Percentiles rank a stretch among this genome's conserved stretches.
phyloP scores from a whole-genome alignment of 352 stramenopile species.

The Thalassiosira mediterranea region DNA sequence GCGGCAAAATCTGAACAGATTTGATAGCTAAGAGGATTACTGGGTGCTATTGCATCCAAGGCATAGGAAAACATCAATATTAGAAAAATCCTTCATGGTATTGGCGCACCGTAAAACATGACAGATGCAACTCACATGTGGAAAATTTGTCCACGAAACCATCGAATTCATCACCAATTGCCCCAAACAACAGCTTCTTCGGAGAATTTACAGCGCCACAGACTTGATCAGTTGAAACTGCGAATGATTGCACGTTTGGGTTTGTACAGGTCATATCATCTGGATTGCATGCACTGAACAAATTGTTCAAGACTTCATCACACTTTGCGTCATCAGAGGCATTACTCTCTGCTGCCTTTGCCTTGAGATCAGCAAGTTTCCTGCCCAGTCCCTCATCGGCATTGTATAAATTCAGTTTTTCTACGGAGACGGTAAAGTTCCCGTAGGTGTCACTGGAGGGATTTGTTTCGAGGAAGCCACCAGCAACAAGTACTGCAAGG shows the following conservation, averaged over 20 bases:
- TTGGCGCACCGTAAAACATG: not conserved
- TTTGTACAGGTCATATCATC: not conserved
- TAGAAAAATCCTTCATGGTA: not conserved
- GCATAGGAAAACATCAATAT: not conserved
- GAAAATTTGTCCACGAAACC: conserved; percentile 3
- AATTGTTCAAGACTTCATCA: not conserved
- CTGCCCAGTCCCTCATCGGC: not conserved
- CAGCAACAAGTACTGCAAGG: not conserved
- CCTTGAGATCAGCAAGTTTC: not conserved
- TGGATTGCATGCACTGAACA: not conserved
- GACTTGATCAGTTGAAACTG: conserved; percentile 4
- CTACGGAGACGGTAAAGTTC: not conserved
- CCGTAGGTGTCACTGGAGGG: too few species aligned
- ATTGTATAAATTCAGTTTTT: not conserved
- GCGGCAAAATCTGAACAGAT: not conserved
- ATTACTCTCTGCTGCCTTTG: not conserved
- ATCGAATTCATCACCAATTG: conserved; percentile 31
- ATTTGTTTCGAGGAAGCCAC: not conserved
- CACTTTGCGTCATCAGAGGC: not conserved
- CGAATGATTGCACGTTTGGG: conserved; percentile 7
- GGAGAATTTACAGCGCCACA: conserved; percentile 13
- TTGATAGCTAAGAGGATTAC: not conserved
- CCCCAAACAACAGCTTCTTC: conserved; percentile 10
- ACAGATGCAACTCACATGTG: not conserved
- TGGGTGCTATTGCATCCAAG: not conserved